Evolutionary conservation across 1,139 yeast genomes (phyloP), one percentile per base, ranked within the genome.

Genomic region (Scheffersomyces lignicola): DNA sequence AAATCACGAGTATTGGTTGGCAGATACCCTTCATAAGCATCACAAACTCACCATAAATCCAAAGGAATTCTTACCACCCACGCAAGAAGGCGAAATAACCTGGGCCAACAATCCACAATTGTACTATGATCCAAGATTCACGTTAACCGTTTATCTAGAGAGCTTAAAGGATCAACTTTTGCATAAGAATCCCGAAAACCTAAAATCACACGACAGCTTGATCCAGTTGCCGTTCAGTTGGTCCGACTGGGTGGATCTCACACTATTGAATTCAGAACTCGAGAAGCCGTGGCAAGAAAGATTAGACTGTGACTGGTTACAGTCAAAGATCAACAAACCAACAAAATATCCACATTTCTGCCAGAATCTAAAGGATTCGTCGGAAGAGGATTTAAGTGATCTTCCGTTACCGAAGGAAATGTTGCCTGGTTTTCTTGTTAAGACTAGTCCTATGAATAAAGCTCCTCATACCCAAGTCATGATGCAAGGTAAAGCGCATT

Each of bases 341-440:
- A 54, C 62, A n/a, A 56, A 52, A 32, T 39, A 49, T 33, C 55
- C 46, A 9, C 31, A 31, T 13, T 44, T 41, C 48, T 56, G 52
- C 34, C 45, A 47, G 10, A 44, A 50, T 20, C 47, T 48, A 32
- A 37, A 44, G 23, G 46, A 43, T 33, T 35, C 43, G 10, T 26
- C 39, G 10, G 42, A 41, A 14, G 43, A 43, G 24, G 44, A 43
- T 29, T 27, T 42, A 15, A 40, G 37, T 24, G 37, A 41, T 20
- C 39, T 40, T 18, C 42, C 43, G 6, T 34, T 44, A 12, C 18
- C 40, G 6, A 31, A 35, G 22, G 43, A 38, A 7, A 40, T 60
- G 13, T 52, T 60, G 25, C 74, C 78, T 2, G 78, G 78, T 0
- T 73, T 71, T 49, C 66, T 69, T 44, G 70, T 70, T 9, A 52